Evolutionary conservation across 1,284 basidiomycete genomes (phyloP).

Genomic region (Ustilago hordei): DNA sequence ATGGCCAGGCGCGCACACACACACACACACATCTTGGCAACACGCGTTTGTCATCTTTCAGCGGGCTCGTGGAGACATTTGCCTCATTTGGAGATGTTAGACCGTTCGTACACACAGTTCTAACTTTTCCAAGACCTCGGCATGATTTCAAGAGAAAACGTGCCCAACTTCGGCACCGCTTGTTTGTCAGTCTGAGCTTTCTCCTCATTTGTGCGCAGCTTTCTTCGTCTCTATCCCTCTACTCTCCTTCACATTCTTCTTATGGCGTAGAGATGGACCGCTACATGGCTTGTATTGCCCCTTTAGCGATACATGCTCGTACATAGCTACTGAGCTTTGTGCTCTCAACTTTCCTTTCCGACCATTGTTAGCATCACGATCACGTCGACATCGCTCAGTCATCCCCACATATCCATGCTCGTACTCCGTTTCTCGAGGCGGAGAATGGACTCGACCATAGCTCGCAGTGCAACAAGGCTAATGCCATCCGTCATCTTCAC

Average conservation of each 20-base stretch:
- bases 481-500: background rate
- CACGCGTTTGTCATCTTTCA: slow-evolving; percentile 4
- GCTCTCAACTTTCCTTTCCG: background rate
- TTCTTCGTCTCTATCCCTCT: background rate
- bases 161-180: slow-evolving; percentile 6
- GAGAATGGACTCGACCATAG: slow-evolving; percentile 2
- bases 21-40: too few relatives aligned
- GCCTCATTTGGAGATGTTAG: background rate
- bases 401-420: background rate
- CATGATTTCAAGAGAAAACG: slow-evolving; percentile 1
- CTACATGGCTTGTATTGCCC: background rate
- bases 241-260: slow-evolving; percentile 1
- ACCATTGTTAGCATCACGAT: background rate
- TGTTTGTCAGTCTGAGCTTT: background rate
- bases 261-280: slow-evolving; percentile 9
- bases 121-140: background rate
- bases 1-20: background rate
- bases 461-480: background rate
- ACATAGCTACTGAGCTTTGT: slow-evolving; percentile 1
- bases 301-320: background rate
- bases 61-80: background rate
- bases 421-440: background rate
- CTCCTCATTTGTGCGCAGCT: background rate
- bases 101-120: background rate
- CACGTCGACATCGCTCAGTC: background rate